Percentiles rank a stretch among this genome's conserved stretches.
phyloP scores from a whole-genome alignment of 176 grass and related monocot species.

The Eragrostis nindensis region DNA sequence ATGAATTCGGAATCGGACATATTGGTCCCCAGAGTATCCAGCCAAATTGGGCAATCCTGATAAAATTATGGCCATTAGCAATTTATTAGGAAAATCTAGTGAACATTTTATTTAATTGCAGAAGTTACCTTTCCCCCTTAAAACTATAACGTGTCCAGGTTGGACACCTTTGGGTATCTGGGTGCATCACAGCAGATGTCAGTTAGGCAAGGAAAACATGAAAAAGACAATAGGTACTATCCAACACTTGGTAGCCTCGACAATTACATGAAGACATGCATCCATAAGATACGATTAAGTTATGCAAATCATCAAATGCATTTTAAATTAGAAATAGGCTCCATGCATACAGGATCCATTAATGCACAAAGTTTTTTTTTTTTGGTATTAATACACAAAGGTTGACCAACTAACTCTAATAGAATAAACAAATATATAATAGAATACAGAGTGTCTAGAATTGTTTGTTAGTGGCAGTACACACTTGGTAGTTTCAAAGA shows the following conservation, averaged over 20 bases:
- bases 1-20: conserved; percentile 80
- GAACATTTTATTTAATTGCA: conserved; percentile 26
- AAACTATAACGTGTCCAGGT: conserved; percentile 70
- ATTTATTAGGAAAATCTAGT: conserved; percentile 11
- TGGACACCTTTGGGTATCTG: conserved; percentile 97
- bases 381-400: neutral
- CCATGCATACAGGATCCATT: neutral
- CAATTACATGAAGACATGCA: conserved; percentile 26
- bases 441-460: neutral
- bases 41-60: conserved; percentile 70
- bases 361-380: neutral
- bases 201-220: conserved; percentile 26
- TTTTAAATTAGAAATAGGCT: conserved; percentile 23
- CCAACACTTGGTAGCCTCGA: neutral
- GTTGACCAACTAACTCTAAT: neutral
- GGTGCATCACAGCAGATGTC: conserved; percentile 28
- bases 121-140: conserved; percentile 92
- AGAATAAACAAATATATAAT: neutral
- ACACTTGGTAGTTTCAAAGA: neutral
- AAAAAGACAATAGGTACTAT: neutral
- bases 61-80: conserved; percentile 57
- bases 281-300: conserved; percentile 15
- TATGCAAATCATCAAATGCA: neutral
- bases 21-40: conserved; percentile 79
- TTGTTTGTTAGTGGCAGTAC: conserved; percentile 18